Percentiles rank a stretch among this genome's conserved stretches.
These are phyloP conservation scores for Vachellia collinsii DNA, from an alignment of 306 rosid genomes.

Conservation along the genomic window DNA sequence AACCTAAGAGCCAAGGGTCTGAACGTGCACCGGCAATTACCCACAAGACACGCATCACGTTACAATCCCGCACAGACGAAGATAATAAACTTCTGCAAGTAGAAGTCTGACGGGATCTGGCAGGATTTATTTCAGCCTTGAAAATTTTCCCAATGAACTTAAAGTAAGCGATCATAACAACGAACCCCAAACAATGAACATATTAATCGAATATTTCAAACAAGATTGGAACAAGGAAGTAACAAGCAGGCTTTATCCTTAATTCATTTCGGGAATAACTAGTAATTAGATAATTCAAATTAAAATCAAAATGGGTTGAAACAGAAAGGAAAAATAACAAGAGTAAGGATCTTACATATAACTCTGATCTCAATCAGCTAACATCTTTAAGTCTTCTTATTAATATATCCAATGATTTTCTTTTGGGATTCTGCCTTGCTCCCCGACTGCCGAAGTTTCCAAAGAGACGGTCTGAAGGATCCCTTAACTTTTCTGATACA, in stretches of 20 bases:
- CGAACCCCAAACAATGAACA: constrained; percentile 34
- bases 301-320: constrained; percentile 44
- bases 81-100: constrained; percentile 22
- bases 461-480: constrained; percentile 86
- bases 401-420: constrained; percentile 81
- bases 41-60: constrained; percentile 24
- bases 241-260: constrained; percentile 33
- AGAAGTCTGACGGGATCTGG: constrained; percentile 14
- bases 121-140: constrained; percentile 13
- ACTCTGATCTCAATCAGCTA: constrained; percentile 57
- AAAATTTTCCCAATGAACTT: constrained; percentile 6
- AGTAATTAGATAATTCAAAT: constrained; percentile 49
- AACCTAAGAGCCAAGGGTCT: constrained; percentile 3
- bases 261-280: constrained; percentile 56
- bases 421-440: constrained; percentile 87
- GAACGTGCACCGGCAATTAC: neutral
- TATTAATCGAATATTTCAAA: constrained; percentile 50
- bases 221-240: constrained; percentile 44
- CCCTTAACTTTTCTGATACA: constrained; percentile 87
- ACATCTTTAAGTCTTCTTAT: constrained; percentile 91
- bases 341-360: constrained; percentile 58
- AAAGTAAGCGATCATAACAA: constrained; percentile 24
- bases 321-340: constrained; percentile 33
- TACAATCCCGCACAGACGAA: constrained; percentile 4
- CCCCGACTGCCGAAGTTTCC: constrained; percentile 93